Base-by-base conservation (phyloP, 2,329 filamentous ascomycete genomes). In the Chalaropsis thielavioides region DNA sequence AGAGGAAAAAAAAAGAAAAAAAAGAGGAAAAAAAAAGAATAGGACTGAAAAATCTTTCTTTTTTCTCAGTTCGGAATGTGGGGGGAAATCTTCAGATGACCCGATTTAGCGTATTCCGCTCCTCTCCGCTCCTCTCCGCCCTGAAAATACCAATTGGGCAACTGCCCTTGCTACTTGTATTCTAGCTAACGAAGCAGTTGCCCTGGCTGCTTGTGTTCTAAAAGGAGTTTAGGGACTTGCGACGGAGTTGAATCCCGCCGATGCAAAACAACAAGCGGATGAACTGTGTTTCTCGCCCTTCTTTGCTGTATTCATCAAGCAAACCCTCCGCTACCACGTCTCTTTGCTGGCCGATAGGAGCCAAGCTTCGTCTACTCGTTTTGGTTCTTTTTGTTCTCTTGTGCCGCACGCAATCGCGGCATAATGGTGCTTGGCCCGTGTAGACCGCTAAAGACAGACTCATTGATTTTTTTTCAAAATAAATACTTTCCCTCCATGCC, bases 61-160 rank as follows among this genome's bases (percentile, higher is more conserved):
- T 1, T 51, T 22, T 13, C 13, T 22, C 46, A 35, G 31, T 27
- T 31, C 51, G 24, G 51, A 17, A 2, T 56, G 51, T 56, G 51
- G 51, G 51, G 51, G 51, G n/a, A 17, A 13, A 27, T 56, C 46
- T n/a, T 49, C 46, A 49, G 22, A 49, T n/a, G 46, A 13, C 24
- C 24, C 24, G 46, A 13, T 5, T 51, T 27, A 22, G 46, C 46
- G 19, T 22, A 15, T 54, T 63, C 61, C 62, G 46, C 62, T 56
- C 44, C 35, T 43, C 38, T 44, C 59, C 62, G 62, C 62, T 51
- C 19, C 54, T 54, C 61, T 51, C 41, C 56, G 54, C 54, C 54
- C n/a, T 43, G 22, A 2, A 35, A 22, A 60, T 6, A 27, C 17
- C 10, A 11, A 61, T 61, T 38, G 2, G 22, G 35, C 22, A 61